Conservation (phyloP, 768 basidiomycete species). For the Kwoniella sp. region DNA sequence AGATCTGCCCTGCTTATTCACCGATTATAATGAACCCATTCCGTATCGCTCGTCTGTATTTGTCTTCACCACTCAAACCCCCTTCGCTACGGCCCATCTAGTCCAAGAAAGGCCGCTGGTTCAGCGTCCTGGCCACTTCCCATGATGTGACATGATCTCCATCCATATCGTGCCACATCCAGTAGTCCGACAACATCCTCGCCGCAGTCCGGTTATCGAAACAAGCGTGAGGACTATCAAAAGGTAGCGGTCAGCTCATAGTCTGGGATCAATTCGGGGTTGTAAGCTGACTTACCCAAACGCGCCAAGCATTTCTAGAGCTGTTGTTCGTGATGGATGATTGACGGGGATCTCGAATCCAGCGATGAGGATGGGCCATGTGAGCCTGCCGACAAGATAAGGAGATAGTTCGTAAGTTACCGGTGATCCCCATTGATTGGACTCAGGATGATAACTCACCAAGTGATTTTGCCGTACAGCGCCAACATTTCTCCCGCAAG, state of each 20-base stretch:
- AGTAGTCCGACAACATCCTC: constrained; percentile 26
- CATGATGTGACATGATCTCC: constrained; percentile 23
- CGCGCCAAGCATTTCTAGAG: constrained; percentile 35
- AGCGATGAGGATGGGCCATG: constrained; percentile 48
- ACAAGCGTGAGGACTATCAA: constrained; percentile 19
- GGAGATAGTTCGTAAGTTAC: not conserved
- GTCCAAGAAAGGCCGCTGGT: constrained; percentile 26
- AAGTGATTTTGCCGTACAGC: constrained; percentile 35
- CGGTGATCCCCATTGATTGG: too few relatives aligned
- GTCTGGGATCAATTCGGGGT: not conserved
- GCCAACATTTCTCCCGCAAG: constrained; percentile 37
- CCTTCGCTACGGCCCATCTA: constrained; percentile 1
- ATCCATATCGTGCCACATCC: constrained; percentile 31
- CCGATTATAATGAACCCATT: too few relatives aligned
- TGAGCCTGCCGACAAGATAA: constrained; percentile 29
- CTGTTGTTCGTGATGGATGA: constrained; percentile 29
- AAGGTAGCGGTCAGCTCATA: not conserved
- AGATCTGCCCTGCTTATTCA: too few relatives aligned
- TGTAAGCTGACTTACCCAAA: constrained; percentile 31
- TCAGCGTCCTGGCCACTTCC: constrained; percentile 23
- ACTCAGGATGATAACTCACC: constrained; percentile 22
- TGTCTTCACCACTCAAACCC: too few relatives aligned
- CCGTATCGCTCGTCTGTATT: too few relatives aligned
- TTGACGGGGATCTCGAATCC: constrained; percentile 37
- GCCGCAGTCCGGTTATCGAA: constrained; percentile 20